phyloP scores from a whole-genome alignment of 176 grass and related monocot genomes.

The Urochloa ruziziensis region DNA sequence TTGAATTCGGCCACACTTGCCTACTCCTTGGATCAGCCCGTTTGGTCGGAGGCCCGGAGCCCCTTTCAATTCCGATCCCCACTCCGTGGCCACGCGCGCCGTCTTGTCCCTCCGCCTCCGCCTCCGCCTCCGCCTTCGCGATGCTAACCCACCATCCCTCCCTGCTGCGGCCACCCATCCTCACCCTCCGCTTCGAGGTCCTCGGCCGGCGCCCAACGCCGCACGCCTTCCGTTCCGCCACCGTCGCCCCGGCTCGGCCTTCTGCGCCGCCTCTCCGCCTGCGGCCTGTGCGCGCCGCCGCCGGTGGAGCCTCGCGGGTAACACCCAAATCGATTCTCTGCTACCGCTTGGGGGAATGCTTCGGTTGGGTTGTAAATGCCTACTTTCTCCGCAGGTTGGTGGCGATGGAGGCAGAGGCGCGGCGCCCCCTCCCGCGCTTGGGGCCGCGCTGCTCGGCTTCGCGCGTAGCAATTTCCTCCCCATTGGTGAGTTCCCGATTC shows the following conservation, averaged over 20 bases:
- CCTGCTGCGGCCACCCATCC: slow-evolving; percentile 12
- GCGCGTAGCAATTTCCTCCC: slow-evolving; percentile 82
- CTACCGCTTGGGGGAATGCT: background rate
- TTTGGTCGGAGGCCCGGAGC: background rate
- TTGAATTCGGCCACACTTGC: background rate
- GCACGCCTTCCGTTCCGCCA: background rate
- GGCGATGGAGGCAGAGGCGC: slow-evolving; percentile 35
- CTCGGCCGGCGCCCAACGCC: background rate
- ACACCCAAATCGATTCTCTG: background rate
- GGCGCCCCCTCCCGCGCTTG: slow-evolving; percentile 23
- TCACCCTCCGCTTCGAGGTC: background rate
- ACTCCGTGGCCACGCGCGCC: background rate
- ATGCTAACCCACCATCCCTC: slow-evolving; percentile 41
- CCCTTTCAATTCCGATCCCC: background rate
- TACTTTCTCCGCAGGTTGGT: slow-evolving; percentile 41
- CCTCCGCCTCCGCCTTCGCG: background rate
- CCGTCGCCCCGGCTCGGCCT: background rate
- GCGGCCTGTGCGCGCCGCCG: slow-evolving; percentile 17
- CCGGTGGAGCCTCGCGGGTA: slow-evolving; percentile 36
- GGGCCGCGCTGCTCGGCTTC: slow-evolving; percentile 43
- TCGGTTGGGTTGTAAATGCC: slow-evolving; percentile 12
- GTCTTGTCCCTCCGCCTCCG: background rate
- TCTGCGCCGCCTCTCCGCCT: slow-evolving; percentile 16
- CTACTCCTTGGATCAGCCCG: background rate
- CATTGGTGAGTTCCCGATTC: slow-evolving; percentile 47